Conservation (phyloP, 345 rosid species). For the Triadica sebifera region DNA sequence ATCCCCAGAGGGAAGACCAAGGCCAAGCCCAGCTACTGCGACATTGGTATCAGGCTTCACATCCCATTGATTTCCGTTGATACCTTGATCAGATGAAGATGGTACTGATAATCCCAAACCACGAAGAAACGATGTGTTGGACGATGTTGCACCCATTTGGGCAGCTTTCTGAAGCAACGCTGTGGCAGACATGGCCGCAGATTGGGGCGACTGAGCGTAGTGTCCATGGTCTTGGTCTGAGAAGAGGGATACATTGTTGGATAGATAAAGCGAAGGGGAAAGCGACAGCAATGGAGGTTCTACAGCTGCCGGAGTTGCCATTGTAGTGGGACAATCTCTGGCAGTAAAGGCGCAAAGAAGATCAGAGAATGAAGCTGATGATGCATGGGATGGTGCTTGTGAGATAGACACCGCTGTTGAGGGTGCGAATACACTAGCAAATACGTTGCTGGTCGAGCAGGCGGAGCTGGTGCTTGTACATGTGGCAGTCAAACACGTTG, state of each 20-base stretch:
- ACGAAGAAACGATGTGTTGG: conserved; percentile 45
- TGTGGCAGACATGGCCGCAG: conserved; percentile 80
- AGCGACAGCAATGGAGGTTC: conserved; percentile 77
- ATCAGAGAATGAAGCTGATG: conserved; percentile 38
- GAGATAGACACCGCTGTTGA: conserved; percentile 23
- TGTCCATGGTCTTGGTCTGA: conserved; percentile 32
- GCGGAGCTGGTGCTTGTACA: conserved; percentile 28
- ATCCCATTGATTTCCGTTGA: conserved; percentile 21
- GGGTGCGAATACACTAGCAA: conserved; percentile 48
- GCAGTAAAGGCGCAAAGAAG: conserved; percentile 25
- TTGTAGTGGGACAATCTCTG: conserved; percentile 21
- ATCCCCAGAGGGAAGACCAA: conserved; percentile 37
- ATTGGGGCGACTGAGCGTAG: conserved; percentile 40
- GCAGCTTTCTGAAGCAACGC: conserved; percentile 97
- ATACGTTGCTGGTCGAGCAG: conserved; percentile 33
- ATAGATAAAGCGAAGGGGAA: conserved; percentile 49
- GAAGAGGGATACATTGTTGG: conserved; percentile 43
- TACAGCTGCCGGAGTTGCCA: conserved; percentile 31
- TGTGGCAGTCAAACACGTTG: conserved; percentile 15
- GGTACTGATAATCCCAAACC: conserved; percentile 48
- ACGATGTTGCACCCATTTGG: conserved; percentile 73
- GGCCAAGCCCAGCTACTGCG: conserved; percentile 37
- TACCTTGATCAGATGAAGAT: conserved; percentile 27
- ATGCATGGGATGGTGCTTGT: conserved; percentile 20
- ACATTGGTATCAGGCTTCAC: conserved; percentile 30